phyloP scores from a whole-genome alignment of 1,139 yeast genomes.

The Debaryomyces coudertii region DNA sequence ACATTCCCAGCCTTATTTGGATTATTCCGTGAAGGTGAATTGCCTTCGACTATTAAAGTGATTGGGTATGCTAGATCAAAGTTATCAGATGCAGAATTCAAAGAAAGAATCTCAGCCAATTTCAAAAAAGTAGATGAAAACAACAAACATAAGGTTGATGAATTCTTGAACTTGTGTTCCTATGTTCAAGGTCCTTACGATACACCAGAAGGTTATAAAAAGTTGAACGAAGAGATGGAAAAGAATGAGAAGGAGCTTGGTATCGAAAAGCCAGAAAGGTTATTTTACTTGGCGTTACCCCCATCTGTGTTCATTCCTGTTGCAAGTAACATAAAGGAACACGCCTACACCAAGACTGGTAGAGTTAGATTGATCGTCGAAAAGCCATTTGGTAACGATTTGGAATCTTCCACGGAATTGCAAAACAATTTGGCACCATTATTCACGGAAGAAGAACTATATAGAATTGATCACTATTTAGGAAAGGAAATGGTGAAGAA shows the following conservation, averaged over 20 bases:
- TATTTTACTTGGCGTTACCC: slow-evolving; percentile 92
- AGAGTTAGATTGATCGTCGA: slow-evolving; percentile 84
- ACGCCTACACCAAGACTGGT: slow-evolving; percentile 71
- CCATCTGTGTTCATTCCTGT: slow-evolving; percentile 88
- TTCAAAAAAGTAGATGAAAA: slow-evolving; percentile 60
- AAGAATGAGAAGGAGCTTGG: slow-evolving; percentile 55
- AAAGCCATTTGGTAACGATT: slow-evolving; percentile 96
- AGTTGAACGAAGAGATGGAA: slow-evolving; percentile 57
- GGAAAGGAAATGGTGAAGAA: slow-evolving; percentile 99
- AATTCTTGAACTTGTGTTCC: slow-evolving; percentile 64
- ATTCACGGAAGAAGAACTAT: slow-evolving; percentile 88
- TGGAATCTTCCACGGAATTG: slow-evolving; percentile 73
- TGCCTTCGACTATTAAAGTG: slow-evolving; percentile 71
- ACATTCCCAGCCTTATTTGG: slow-evolving; percentile 86
- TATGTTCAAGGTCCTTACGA: slow-evolving; percentile 85
- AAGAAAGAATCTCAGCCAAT: slow-evolving; percentile 62
- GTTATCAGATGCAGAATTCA: slow-evolving; percentile 66
- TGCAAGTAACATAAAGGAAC: slow-evolving; percentile 69
- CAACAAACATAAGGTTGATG: slow-evolving; percentile 51
- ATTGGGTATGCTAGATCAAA: slow-evolving; percentile 92
- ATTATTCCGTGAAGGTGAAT: slow-evolving; percentile 71
- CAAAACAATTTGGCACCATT: slow-evolving; percentile 80
- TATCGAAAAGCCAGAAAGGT: slow-evolving; percentile 61
- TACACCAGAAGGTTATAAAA: slow-evolving; percentile 67
- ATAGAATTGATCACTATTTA: slow-evolving; percentile 94